Percentiles rank a stretch among this genome's conserved stretches.
phyloP scores from a whole-genome alignment of 164 flowering plant genomes.

The Liquidambar formosana region DNA sequence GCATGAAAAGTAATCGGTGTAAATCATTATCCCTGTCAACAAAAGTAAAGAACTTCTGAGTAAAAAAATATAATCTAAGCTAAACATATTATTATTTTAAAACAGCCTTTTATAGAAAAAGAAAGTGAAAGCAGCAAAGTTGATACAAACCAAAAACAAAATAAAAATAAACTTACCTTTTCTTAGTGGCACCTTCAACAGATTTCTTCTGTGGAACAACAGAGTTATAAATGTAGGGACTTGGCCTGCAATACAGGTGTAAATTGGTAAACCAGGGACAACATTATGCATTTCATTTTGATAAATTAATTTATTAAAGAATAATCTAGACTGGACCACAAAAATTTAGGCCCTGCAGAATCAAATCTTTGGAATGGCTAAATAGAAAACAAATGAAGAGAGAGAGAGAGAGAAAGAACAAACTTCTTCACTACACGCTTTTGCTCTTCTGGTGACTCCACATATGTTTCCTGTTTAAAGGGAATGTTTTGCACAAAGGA shows the following conservation, averaged over 20 bases:
- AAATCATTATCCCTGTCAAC: constrained; percentile 80
- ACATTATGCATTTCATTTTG: no score
- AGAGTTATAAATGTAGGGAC: constrained; percentile 19
- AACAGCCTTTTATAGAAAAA: not conserved
- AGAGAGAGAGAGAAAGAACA: constrained; percentile 11
- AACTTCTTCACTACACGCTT: constrained; percentile 38
- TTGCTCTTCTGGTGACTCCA: constrained; percentile 19
- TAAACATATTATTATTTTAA: not conserved
- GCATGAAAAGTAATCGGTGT: constrained; percentile 80
- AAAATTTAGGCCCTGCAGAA: no score
- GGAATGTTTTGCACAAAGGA: constrained; percentile 13
- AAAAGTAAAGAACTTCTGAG: not conserved
- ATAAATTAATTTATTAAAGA: no score
- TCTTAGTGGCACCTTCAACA: constrained; percentile 43
- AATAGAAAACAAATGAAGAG: not conserved
- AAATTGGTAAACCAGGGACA: not conserved
- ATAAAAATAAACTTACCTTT: constrained; percentile 43
- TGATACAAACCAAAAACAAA: not conserved
- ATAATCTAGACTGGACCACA: no score
- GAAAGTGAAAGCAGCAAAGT: not conserved
- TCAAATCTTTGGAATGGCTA: no score
- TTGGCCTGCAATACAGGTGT: constrained; percentile 33
- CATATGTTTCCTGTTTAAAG: constrained; percentile 11
- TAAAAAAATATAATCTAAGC: not conserved
- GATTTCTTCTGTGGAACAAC: constrained; percentile 29